Base-by-base conservation (phyloP, 1,284 basidiomycete genomes). In the Fistulina hepatica region DNA sequence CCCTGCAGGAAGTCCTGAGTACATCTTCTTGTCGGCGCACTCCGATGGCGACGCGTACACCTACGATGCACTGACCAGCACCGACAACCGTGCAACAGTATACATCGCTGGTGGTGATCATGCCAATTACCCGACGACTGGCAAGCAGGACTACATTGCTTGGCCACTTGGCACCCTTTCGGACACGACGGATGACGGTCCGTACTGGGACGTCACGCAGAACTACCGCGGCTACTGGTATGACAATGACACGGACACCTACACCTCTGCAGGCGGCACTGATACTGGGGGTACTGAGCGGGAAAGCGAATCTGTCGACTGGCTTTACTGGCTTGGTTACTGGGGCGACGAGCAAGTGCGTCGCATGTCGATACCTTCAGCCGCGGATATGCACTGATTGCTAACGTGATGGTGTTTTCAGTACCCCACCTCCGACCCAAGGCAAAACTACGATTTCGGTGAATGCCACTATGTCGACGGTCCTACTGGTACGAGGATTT, bases 1-100 rank as follows among this genome's bases (percentile, higher is more conserved):
- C 45, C 41, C 52, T 21, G 49, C 58, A 48, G 54, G 55, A 21
- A 37, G 42, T 9, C 59, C 59, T 4, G 42, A 46, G 23, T 41
- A 47, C n/a, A 33, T 60, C 30, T 60, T 58, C 46, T 51, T 59
- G 35, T 60, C 58, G 21, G 56, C 54, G n/a, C 59, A 61, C 44
- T 40, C 44, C 20, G 51, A 54, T 31, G 59, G 59, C 19, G 40
- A 52, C 4, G 52, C 58, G 5, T 60, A 52, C 46, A 51, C 45
- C 5, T 56, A 48, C 45, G 40, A 37, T 20, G 51, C 47, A 12
- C 34, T 49, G 21, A 31, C 49, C 21, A 48, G 46, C 33, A 47
- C 45, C 13, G 42, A 45, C 42, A 45, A 47, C 9, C 51, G 55
- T n/a, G 45, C 56, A 6, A 48, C 48, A 25, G 49, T 51, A 15